Base-by-base conservation (phyloP, 2,329 filamentous ascomycete species). In the Zasmidium citrigriseum region DNA sequence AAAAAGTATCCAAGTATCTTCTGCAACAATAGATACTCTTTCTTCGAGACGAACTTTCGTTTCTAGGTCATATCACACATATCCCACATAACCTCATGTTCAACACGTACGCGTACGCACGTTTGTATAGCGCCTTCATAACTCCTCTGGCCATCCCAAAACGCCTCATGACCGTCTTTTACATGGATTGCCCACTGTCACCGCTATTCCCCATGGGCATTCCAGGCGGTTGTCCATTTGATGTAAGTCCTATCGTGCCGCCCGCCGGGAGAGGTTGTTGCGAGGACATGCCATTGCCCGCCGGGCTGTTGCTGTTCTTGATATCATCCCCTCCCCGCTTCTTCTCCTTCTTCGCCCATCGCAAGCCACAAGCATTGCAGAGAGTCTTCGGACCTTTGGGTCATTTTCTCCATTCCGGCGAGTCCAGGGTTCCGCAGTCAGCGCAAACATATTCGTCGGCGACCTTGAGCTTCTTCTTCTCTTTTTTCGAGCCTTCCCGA, bases 381-480 rank as follows among this genome's bases (percentile, higher is more conserved):
- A 98, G 78, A 9, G 93, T 97, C 76, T 98, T 97, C 1, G 93
- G 93, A 1, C 93, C 93, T 62, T 86, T 91, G 0, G 93, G 93
- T 0, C 93, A 93, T 74, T 96, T 97, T 62, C 93, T 84, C 93
- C 93, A 98, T 78, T 98, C 93, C 0, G 93, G 93, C 16, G 91
- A 96, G 71, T 97, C 93, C 44, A 96, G 82, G 0, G 91, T 97
- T 80, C 93, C 93, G 76, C 93, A 98, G 74, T 97, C 93, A 1
- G 91, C 93, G 75, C 93, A 98, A 38, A 96, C 91, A 72, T 97
- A 97, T 79, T 97, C 93, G 70, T 96, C 83, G 10, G 81, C 80
- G 46, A 82, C 82, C 73, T 96, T 96, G 48, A 91, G 79, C 73
- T 96, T 96, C 80, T 89, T 90, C 80, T 96, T 87, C 73, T 88